Percentiles rank a stretch among this genome's conserved stretches.
phyloP scores from a whole-genome alignment of 2,329 filamentous ascomycete genomes.

The Cladosporium sp. region DNA sequence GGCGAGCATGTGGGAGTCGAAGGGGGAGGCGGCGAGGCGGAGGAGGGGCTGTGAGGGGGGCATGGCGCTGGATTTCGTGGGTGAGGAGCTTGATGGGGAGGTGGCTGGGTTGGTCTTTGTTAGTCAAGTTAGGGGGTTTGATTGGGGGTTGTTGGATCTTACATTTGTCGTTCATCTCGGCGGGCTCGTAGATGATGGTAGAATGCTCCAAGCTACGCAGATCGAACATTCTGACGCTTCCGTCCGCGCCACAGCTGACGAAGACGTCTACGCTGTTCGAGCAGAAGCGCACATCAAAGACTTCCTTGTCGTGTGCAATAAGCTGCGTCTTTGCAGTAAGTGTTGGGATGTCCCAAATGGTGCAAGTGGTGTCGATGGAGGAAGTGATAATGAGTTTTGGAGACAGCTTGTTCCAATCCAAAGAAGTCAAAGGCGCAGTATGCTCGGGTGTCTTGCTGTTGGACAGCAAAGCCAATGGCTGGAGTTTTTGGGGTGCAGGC shows the following conservation, averaged over 20 bases:
- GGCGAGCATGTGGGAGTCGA: slow-evolving; percentile 92
- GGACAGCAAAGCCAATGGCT: slow-evolving; percentile 84
- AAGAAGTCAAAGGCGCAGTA: slow-evolving; percentile 88
- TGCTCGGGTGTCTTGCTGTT: slow-evolving; percentile 99
- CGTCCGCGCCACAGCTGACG: slow-evolving; percentile 94
- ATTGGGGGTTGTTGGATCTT: slow-evolving; percentile 14
- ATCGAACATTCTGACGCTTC: slow-evolving; percentile 98
- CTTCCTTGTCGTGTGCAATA: slow-evolving; percentile 98
- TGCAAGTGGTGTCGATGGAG: slow-evolving; percentile 98
- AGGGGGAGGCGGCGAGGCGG: slow-evolving; percentile 81
- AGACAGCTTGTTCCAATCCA: slow-evolving; percentile 97
- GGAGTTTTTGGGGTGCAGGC: slow-evolving; percentile 71
- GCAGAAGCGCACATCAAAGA: slow-evolving; percentile 97
- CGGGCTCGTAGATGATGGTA: slow-evolving; percentile 98
- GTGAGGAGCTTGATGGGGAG: slow-evolving; percentile 58
- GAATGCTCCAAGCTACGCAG: slow-evolving; percentile 93
- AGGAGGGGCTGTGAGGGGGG: slow-evolving; percentile 60
- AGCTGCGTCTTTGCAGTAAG: slow-evolving; percentile 96
- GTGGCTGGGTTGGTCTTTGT: slow-evolving; percentile 13
- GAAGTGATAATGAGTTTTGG: slow-evolving; percentile 97
- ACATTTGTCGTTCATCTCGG: slow-evolving; percentile 66
- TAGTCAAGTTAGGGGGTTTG: slow-evolving; percentile 5
- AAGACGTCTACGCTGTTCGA: slow-evolving; percentile 98
- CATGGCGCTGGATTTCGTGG: slow-evolving; percentile 63
- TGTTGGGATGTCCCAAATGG: slow-evolving; percentile 98